Base-by-base conservation (phyloP, 2,329 filamentous ascomycete species). In the Plectosphaerella sp. region DNA sequence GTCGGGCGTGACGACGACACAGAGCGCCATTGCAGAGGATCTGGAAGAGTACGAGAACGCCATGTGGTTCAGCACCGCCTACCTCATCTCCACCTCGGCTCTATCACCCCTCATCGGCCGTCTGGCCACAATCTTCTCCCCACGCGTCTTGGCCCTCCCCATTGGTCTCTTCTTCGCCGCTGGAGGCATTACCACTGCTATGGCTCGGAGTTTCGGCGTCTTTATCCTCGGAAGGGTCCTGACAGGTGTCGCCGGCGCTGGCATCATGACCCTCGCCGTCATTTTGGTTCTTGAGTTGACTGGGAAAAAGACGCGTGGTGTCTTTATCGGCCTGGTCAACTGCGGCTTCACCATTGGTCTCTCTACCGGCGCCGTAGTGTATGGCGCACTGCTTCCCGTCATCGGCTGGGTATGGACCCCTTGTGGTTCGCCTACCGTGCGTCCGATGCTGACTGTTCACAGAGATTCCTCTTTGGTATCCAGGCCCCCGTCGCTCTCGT, bases 61-160 rank as follows among this genome's bases (percentile, higher is more conserved):
- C 36, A 88, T 83, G 67, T 95, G 89, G 89, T 91, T 94, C 64
- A 91, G 87, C 8, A 89, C 87, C 33, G 77, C 86, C 3, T 95
- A 90, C 64, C 75, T 94, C 47, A 77, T 82, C 55, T 66, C 72
- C 59, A 75, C 77, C 79, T 89, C 79, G 25, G 78, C 76, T 12
- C 68, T 88, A 12, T 81, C 86, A 0, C 89, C 90, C 1, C 67
- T 95, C 2, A 78, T 82, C 39, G 89, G 89, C 7, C 83, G 89
- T 16, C 72, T 95, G 1, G 83, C 85, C 45, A 83, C 85, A 60
- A 83, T 94, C 22, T 93, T 95, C 67, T 82, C 86, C 0, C 82
- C 88, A 0, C 76, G 86, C 22, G 62, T 74, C 20, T 86, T 88
- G 61, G 77, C 91, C 50, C 73, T 89, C 24, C 76, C 74, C 10